A percentile compares a stretch with the other conserved stretches of the same genome.
Conservation (phyloP, 306 rosid genomes). For the Rubus idaeus region DNA sequence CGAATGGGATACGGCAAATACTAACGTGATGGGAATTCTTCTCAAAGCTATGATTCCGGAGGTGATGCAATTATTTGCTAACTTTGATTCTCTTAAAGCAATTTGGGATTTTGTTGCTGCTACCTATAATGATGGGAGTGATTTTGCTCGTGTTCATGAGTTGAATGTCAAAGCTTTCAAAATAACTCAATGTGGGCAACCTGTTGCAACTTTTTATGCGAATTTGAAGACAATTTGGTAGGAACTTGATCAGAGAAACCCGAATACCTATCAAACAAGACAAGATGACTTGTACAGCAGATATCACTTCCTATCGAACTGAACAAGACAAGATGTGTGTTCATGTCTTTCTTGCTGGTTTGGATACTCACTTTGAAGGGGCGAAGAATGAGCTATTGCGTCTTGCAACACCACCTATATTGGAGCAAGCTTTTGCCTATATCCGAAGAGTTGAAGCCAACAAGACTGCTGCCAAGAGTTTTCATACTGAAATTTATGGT, state of each 20-base stretch:
- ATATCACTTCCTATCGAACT: not conserved
- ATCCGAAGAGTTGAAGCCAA: too few relatives aligned
- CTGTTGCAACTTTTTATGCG: too few relatives aligned
- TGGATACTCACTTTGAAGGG: not conserved
- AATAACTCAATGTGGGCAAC: too few relatives aligned
- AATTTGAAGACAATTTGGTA: too few relatives aligned
- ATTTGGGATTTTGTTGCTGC: too few relatives aligned
- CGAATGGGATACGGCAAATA: not conserved
- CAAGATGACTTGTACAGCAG: not conserved
- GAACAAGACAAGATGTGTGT: not conserved
- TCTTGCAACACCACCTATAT: not conserved
- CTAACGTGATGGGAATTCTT: not conserved
- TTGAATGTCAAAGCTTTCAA: too few relatives aligned
- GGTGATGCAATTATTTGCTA: not conserved
- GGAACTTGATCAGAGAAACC: too few relatives aligned
- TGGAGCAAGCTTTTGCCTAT: not conserved
- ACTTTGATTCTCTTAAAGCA: not conserved
- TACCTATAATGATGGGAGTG: too few relatives aligned
- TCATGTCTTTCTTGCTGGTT: not conserved
- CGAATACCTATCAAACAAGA: not conserved
- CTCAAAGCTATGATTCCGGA: not conserved
- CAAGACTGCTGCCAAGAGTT: too few relatives aligned
- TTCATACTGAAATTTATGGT: too few relatives aligned
- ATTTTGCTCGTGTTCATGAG: too few relatives aligned
- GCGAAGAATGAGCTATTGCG: not conserved